phyloP scores from a whole-genome alignment of 495 filamentous ascomycete species.

The Neurospora pannonica region DNA sequence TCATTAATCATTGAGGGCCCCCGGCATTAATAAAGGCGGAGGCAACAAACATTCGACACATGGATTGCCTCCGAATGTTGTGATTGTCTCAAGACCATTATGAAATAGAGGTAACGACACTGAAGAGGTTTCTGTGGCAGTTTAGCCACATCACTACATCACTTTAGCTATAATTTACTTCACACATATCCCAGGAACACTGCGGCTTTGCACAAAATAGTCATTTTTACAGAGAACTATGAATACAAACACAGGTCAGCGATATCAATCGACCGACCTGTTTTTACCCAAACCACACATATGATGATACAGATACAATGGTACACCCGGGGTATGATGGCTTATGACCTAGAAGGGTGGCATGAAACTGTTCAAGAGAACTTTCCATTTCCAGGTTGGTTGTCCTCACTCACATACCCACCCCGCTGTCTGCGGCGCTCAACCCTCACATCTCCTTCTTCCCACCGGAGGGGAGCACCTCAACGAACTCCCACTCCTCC shows the following conservation, averaged over 20 bases:
- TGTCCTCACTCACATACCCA: not conserved
- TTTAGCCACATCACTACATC: not conserved
- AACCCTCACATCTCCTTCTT: not conserved
- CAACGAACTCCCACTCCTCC: not conserved
- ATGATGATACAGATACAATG: not conserved
- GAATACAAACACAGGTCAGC: not conserved
- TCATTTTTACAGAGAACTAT: not conserved
- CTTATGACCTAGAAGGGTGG: not conserved
- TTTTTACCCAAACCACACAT: not conserved
- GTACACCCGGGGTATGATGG: not conserved
- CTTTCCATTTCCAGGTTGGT: not conserved
- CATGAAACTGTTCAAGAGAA: not conserved
- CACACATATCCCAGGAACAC: not conserved
- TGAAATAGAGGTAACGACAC: not conserved
- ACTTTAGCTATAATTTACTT: not conserved
- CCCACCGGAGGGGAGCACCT: not conserved
- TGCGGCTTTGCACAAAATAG: not conserved
- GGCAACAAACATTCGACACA: not conserved
- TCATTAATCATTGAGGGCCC: not conserved
- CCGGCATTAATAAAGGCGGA: not conserved
- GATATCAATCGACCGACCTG: not conserved
- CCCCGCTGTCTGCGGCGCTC: not conserved
- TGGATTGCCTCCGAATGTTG: no score
- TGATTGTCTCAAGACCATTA: not conserved
- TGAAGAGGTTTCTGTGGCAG: not conserved